These are phyloP conservation scores for Pichia rugopelliculosa DNA, from an alignment of 805 yeast genomes.

Conservation along the genomic window DNA sequence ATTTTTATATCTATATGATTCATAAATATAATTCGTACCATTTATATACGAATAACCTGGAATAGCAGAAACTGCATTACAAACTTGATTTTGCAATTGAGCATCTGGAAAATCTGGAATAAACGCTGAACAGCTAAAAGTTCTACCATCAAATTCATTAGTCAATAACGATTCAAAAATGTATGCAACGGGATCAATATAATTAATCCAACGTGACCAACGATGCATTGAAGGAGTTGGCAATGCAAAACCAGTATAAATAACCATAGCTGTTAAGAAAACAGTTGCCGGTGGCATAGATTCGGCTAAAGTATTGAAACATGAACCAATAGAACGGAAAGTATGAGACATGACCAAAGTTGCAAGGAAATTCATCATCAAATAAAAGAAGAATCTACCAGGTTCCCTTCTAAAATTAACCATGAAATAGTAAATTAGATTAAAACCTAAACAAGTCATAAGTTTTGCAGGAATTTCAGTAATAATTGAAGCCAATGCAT, in stretches of 20 bases:
- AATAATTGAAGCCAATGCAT: constrained; percentile 55
- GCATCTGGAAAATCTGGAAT: constrained; percentile 36
- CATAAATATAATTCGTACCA: constrained; percentile 52
- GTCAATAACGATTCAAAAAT: constrained; percentile 51
- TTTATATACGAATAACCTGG: constrained; percentile 46
- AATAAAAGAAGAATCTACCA: constrained; percentile 49
- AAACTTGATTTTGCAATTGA: constrained; percentile 19
- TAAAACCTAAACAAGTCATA: constrained; percentile 37
- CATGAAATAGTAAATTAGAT: constrained; percentile 45
- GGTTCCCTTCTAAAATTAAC: constrained; percentile 44
- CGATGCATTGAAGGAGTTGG: constrained; percentile 52
- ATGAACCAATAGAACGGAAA: constrained; percentile 47
- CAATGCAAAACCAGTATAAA: constrained; percentile 49
- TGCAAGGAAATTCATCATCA: constrained; percentile 35
- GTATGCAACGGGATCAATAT: constrained; percentile 51
- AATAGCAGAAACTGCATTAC: constrained; percentile 45
- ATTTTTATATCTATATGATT: constrained; percentile 43
- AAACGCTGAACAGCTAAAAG: constrained; percentile 38
- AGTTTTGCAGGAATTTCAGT: constrained; percentile 51
- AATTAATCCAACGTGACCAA: constrained; percentile 63
- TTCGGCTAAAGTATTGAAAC: constrained; percentile 38
- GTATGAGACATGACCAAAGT: constrained; percentile 49
- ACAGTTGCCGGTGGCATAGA: constrained; percentile 56
- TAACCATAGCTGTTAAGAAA: constrained; percentile 39
- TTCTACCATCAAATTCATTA: constrained; percentile 45